phyloP scores from a whole-genome alignment of 495 filamentous ascomycete species.

The Glutinoglossum americanum region DNA sequence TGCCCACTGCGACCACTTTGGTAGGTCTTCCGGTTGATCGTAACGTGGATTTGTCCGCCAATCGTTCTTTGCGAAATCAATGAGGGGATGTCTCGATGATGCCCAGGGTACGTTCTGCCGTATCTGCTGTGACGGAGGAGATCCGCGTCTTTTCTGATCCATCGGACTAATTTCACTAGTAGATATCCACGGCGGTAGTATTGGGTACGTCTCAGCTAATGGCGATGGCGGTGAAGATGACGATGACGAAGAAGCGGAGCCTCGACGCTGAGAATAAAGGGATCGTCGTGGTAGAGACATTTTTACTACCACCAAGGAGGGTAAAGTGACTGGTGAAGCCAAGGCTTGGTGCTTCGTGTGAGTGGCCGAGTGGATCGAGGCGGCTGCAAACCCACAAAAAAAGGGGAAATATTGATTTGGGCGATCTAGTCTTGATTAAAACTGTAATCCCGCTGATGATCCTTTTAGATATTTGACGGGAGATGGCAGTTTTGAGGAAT shows the following conservation, averaged over 20 bases:
- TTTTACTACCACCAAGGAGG: neutral
- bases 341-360: neutral
- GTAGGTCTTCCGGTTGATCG: constrained; percentile 8
- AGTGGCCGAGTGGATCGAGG: too few relatives aligned
- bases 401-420: too few relatives aligned
- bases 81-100: constrained; percentile 12
- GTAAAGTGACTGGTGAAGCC: too few relatives aligned
- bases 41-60: constrained; percentile 20
- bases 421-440: too few relatives aligned
- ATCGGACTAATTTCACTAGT: neutral
- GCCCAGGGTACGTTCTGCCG: neutral
- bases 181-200: neutral
- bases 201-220: neutral
- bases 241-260: neutral
- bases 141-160: neutral
- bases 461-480: too few relatives aligned
- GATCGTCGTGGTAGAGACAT: neutral
- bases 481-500: too few relatives aligned
- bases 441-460: too few relatives aligned
- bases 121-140: neutral
- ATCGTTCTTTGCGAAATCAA: constrained; percentile 25
- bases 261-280: neutral
- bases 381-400: too few relatives aligned
- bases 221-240: neutral
- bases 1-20: constrained; percentile 4